Evolutionary conservation across 1,284 basidiomycete genomes (phyloP).

Genomic region (Cutaneotrichosporon sp.): DNA sequence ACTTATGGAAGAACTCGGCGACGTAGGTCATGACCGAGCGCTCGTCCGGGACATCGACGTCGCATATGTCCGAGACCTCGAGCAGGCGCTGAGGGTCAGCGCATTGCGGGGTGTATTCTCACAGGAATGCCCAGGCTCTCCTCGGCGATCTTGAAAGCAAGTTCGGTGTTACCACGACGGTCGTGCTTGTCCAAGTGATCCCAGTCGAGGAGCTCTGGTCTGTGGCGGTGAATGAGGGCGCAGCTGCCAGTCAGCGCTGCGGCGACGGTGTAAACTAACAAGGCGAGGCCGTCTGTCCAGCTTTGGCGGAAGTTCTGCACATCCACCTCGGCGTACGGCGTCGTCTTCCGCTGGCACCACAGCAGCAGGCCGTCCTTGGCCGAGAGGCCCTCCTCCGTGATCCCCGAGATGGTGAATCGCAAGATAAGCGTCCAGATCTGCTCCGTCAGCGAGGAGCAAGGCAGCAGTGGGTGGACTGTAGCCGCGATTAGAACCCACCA

Average conservation of each 20-base stretch:
- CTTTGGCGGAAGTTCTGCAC: constrained; percentile 91
- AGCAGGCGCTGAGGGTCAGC: constrained; percentile 70
- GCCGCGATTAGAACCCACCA: constrained; percentile 56
- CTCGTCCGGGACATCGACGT: constrained; percentile 84
- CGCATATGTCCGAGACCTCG: constrained; percentile 96
- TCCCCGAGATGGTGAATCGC: constrained; percentile 96
- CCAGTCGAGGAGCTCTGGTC: constrained; percentile 88
- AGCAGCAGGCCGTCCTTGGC: constrained; percentile 94
- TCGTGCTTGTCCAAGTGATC: constrained; percentile 78
- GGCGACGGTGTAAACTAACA: constrained; percentile 61
- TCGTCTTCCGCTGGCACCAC: constrained; percentile 97
- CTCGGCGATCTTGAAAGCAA: constrained; percentile 84
- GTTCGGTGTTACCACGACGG: constrained; percentile 73
- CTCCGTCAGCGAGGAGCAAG: constrained; percentile 8
- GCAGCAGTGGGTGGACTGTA: background rate
- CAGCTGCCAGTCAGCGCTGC: constrained; percentile 62
- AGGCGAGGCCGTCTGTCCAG: constrained; percentile 91
- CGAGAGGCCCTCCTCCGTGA: constrained; percentile 96
- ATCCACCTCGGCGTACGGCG: constrained; percentile 82
- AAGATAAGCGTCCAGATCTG: constrained; percentile 95
- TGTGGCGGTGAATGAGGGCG: constrained; percentile 94
- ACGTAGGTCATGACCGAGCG: constrained; percentile 69
- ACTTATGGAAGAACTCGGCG: constrained; percentile 96
- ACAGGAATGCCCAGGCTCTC: constrained; percentile 87
- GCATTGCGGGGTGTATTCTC: constrained; percentile 40